A percentile compares a stretch with the other conserved stretches of the same genome.
Conservation (phyloP, 1,139 yeast genomes). For the Geotrichum siamense region DNA sequence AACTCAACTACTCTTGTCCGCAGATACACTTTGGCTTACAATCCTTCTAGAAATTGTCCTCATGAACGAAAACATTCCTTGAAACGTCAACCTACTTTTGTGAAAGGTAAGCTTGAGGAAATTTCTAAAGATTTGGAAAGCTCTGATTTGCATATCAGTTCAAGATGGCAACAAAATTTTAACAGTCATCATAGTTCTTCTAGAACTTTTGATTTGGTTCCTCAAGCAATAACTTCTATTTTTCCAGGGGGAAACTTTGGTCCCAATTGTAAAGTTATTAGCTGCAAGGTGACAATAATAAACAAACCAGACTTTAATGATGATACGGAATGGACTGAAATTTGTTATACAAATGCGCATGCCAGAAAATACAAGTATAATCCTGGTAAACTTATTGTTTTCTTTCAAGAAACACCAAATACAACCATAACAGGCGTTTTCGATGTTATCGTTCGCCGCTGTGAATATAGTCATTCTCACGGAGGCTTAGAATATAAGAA, state of each 20-base stretch:
- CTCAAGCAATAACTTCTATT: not conserved
- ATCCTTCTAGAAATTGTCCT: not conserved
- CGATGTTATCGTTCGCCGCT: constrained; percentile 12
- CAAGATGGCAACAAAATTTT: not conserved
- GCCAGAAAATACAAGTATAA: constrained; percentile 10
- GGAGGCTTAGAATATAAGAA: constrained; percentile 5
- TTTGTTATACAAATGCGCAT: constrained; percentile 6
- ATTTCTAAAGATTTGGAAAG: too few species aligned
- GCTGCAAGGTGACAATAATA: not conserved
- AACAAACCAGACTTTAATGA: not conserved
- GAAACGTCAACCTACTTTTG: not conserved
- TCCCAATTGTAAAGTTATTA: not conserved
- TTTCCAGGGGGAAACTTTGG: constrained; percentile 6
- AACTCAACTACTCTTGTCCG: not conserved
- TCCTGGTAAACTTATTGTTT: constrained; percentile 8
- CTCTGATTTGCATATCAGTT: not conserved
- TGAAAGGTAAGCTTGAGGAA: not conserved
- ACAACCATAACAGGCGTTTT: not conserved
- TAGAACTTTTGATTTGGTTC: constrained; percentile 3
- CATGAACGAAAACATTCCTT: not conserved
- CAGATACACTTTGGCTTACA: not conserved
- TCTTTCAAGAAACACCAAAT: not conserved
- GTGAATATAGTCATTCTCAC: constrained; percentile 15
- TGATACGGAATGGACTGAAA: constrained; percentile 11
- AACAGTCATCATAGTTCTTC: not conserved